phyloP scores from a whole-genome alignment of 1,284 basidiomycete species.

The Malassezia vespertilionis region DNA sequence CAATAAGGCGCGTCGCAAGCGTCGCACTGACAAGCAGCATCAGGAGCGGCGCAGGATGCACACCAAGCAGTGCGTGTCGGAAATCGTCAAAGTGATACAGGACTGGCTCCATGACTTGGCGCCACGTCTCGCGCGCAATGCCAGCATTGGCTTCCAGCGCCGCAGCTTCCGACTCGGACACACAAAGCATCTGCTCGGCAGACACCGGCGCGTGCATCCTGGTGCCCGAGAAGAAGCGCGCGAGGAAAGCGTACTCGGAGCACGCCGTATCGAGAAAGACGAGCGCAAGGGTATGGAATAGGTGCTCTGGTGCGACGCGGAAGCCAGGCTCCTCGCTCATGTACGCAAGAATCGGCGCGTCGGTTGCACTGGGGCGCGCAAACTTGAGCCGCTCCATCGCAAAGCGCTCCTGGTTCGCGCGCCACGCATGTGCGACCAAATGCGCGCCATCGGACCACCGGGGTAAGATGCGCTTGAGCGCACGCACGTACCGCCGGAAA shows the following conservation, averaged over 20 bases:
- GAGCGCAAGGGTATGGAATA: slow-evolving; percentile 35
- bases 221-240: slow-evolving; percentile 33
- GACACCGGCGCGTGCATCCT: slow-evolving; percentile 1
- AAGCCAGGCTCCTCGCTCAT: slow-evolving; percentile 31
- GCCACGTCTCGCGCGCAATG: slow-evolving; percentile 36
- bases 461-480: slow-evolving; percentile 20
- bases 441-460: slow-evolving; percentile 23
- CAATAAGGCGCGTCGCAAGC: slow-evolving; percentile 24
- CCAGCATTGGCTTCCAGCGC: slow-evolving; percentile 17
- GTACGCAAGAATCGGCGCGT: slow-evolving; percentile 30
- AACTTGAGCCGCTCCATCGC: slow-evolving; percentile 9
- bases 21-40: slow-evolving; percentile 23
- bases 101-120: slow-evolving; percentile 41
- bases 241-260: slow-evolving; percentile 41
- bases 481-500: slow-evolving; percentile 76
- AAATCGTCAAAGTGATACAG: slow-evolving; percentile 25
- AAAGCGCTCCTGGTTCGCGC: background rate
- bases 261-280: slow-evolving; percentile 42
- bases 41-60: slow-evolving; percentile 19
- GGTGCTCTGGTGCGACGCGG: slow-evolving; percentile 30
- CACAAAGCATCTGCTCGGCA: slow-evolving; percentile 8
- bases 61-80: slow-evolving; percentile 18
- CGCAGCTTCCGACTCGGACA: slow-evolving; percentile 13
- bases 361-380: slow-evolving; percentile 1
- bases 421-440: background rate